A percentile compares a stretch with the other conserved stretches of the same genome.
These are phyloP conservation scores for Daedaleopsis sinensis DNA, from an alignment of 768 basidiomycete genomes.

Conservation along the genomic window DNA sequence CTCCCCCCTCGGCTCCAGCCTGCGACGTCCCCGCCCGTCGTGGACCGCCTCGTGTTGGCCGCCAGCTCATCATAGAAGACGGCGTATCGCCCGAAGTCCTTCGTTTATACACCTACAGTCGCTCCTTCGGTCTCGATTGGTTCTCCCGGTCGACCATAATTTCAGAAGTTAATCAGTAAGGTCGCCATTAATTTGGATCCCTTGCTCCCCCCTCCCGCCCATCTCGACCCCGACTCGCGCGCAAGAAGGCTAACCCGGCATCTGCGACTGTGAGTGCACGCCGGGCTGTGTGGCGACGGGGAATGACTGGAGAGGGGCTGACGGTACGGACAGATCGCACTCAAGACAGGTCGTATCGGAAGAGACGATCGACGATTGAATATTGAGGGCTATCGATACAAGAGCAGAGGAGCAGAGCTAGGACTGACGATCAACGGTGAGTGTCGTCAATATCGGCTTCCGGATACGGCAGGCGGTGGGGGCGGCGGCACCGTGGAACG, in stretches of 20 bases:
- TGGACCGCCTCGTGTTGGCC: slow-evolving; percentile 18
- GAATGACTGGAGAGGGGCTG: slow-evolving; percentile 17
- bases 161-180: slow-evolving; percentile 25
- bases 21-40: slow-evolving; percentile 9
- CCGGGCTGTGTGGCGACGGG: slow-evolving; percentile 3
- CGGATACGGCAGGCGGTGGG: not conserved
- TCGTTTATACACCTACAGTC: slow-evolving; percentile 22
- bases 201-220: not conserved
- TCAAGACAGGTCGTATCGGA: slow-evolving; percentile 14
- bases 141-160: slow-evolving; percentile 12
- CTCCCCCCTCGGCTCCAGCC: slow-evolving; percentile 8
- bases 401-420: slow-evolving; percentile 13
- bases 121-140: slow-evolving; percentile 28
- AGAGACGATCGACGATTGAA: slow-evolving; percentile 16
- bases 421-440: slow-evolving; percentile 16
- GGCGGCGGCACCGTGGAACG: slow-evolving; percentile 28
- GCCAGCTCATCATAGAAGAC: slow-evolving; percentile 23
- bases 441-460: slow-evolving; percentile 22
- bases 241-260: slow-evolving; percentile 22
- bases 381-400: slow-evolving; percentile 19
- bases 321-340: slow-evolving; percentile 17
- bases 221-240: slow-evolving; percentile 9
- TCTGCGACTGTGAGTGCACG: slow-evolving; percentile 17
- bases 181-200: slow-evolving; percentile 25
- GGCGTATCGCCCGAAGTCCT: slow-evolving; percentile 24